These are phyloP conservation scores for Cadophora malorum DNA, from an alignment of 2,329 filamentous ascomycete genomes.

Conservation along the genomic window DNA sequence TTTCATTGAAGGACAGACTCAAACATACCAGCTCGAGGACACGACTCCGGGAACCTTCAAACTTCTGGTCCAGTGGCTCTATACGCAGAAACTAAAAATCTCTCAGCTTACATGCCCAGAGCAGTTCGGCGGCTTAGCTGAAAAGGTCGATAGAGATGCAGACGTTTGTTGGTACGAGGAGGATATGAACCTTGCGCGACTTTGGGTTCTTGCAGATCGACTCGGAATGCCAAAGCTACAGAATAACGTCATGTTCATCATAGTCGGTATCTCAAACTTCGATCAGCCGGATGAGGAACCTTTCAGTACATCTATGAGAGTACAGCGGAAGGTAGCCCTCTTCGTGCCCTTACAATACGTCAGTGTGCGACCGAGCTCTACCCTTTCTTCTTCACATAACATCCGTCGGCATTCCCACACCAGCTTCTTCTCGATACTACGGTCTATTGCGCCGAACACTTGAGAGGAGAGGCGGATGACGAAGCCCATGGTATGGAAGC, in stretches of 20 bases:
- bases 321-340: too few relatives aligned
- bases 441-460: too few relatives aligned
- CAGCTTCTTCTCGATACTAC: too few relatives aligned
- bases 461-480: too few relatives aligned
- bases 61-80: conserved; percentile 9
- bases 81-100: neutral
- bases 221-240: neutral
- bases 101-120: neutral
- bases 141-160: too few relatives aligned
- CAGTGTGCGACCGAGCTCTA: too few relatives aligned
- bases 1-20: conserved; percentile 27
- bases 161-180: neutral
- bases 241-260: neutral
- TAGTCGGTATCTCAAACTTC: neutral
- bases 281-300: too few relatives aligned
- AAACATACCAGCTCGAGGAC: conserved; percentile 24
- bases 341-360: too few relatives aligned
- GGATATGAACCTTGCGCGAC: neutral
- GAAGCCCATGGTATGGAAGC: too few relatives aligned
- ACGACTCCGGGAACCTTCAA: neutral
- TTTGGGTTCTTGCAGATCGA: neutral
- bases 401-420: too few relatives aligned
- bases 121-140: too few relatives aligned
- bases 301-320: neutral
- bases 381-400: too few relatives aligned